Conservation (phyloP, 441 rosid genomes). For the Pelargonium myrrhifolium region DNA sequence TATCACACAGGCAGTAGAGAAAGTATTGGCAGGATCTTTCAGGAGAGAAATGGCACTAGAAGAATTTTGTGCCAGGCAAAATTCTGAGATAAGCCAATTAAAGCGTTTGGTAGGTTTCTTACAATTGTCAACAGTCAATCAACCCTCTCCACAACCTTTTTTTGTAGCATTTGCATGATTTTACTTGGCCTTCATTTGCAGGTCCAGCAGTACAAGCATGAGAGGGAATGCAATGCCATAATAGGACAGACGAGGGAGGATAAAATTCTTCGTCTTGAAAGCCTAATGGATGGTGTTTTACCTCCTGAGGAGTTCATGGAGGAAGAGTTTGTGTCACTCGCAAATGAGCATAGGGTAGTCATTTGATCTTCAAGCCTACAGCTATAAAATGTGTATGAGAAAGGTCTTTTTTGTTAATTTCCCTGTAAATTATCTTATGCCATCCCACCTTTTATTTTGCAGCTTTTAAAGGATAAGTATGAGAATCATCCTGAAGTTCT, state of each 20-base stretch:
- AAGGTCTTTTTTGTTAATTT: conserved; percentile 12
- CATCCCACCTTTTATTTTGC: conserved; percentile 24
- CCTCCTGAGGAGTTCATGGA: conserved; percentile 81
- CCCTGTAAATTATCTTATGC: conserved; percentile 12
- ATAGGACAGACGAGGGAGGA: conserved; percentile 90
- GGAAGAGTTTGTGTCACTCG: conserved; percentile 69
- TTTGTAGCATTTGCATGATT: conserved; percentile 13
- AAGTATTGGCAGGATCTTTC: conserved; percentile 93
- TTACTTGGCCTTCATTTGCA: conserved; percentile 26
- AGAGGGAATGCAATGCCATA: conserved; percentile 90
- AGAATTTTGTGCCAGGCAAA: conserved; percentile 85
- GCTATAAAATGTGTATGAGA: neutral
- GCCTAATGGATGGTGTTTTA: conserved; percentile 95
- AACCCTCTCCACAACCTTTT: conserved; percentile 8
- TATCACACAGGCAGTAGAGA: conserved; percentile 75
- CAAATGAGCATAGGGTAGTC: conserved; percentile 70
- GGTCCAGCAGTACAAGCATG: conserved; percentile 98
- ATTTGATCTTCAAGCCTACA: conserved; percentile 14
- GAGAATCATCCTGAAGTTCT: conserved; percentile 89
- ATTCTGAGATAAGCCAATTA: conserved; percentile 83
- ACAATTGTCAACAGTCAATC: conserved; percentile 7
- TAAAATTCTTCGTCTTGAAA: conserved; percentile 82
- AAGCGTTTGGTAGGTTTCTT: conserved; percentile 73
- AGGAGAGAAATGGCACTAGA: conserved; percentile 98
- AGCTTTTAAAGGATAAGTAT: conserved; percentile 85